Conservation (phyloP, 805 yeast genomes). For the Ogataea dorogensis region DNA sequence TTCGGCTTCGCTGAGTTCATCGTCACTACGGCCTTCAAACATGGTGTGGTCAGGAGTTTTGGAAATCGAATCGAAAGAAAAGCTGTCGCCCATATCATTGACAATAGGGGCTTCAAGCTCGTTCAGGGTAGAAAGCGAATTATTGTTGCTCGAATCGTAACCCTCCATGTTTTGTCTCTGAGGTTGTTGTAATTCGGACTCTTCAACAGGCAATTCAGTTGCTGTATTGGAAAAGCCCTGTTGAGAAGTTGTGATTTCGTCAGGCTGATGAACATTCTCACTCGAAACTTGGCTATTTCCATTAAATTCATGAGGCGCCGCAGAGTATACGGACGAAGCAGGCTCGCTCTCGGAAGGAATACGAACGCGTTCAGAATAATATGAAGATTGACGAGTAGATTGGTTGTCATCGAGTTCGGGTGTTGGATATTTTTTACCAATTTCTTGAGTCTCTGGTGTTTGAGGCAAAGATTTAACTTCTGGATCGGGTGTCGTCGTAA, state of each 20-base stretch:
- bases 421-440: no score
- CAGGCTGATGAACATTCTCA: constrained; percentile 23
- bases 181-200: constrained; percentile 1
- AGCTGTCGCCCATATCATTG: constrained; percentile 7
- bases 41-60: constrained; percentile 22
- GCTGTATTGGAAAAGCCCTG: constrained; percentile 40
- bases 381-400: constrained; percentile 7
- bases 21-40: background rate
- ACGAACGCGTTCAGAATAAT: constrained; percentile 7
- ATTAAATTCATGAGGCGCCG: constrained; percentile 15
- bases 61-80: constrained; percentile 21
- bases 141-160: constrained; percentile 2
- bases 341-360: constrained; percentile 14
- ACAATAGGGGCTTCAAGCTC: constrained; percentile 12
- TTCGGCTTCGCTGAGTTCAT: no score
- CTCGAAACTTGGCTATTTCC: constrained; percentile 8
- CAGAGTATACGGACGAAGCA: constrained; percentile 18
- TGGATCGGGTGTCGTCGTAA: no score
- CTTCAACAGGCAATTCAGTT: constrained; percentile 31
- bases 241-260: constrained; percentile 29
- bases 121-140: constrained; percentile 6
- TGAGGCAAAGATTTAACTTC: no score
- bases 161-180: background rate
- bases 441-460: no score
- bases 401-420: no score